Evolutionary conservation across 805 yeast species (phyloP), one percentile per base, ranked within the genome.

Genomic region (Spathaspora hagerdaliae): DNA sequence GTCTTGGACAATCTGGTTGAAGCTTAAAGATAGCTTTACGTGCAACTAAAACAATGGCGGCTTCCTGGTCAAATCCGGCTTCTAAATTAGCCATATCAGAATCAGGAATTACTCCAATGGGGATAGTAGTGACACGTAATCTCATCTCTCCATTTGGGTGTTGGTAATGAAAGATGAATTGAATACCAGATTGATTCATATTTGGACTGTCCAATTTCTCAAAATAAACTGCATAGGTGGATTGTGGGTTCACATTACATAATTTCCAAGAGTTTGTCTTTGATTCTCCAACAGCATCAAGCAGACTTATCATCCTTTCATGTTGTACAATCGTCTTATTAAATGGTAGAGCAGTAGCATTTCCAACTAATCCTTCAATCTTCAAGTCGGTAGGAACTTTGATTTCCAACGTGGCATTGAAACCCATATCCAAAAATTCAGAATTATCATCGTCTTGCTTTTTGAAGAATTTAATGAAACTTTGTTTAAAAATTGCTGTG

Each of bases 401-500:
- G 15, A 81, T 70, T 57, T 83, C 87, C 38, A 83, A 63, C 2
- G 83, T 75, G 2, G 80, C 81, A 61, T 81, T 82, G 51, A 78
- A 64, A 0, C 82, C 88, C 73, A 79, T 69, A 31, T 73, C 72
- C 29, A 78, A 59, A 45, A 58, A 63, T 0, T 65, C 78, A 31
- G 52, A 56, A n/a, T 40, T 51, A 15, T 44, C 52, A 14, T 55
- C 61, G 29, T 65, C 67, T 31, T 56, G 59, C 45, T 67, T 71
- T 15, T 59, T 61, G 53, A 82, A 71, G 49, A 81, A 75, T 54
- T 77, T 74, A 43, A 75, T 69, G 45, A 82, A 74, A 24, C 87
- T 81, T 61, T 82, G 87, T 54, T 78, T 80, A 67, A 83, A 83
- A 49, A 83, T 82, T 1, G 87, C 77, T 0, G 87, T 82, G 31